Evolutionary conservation across 495 filamentous ascomycete species (phyloP).

Genomic region (Penicillium subrubescens): DNA sequence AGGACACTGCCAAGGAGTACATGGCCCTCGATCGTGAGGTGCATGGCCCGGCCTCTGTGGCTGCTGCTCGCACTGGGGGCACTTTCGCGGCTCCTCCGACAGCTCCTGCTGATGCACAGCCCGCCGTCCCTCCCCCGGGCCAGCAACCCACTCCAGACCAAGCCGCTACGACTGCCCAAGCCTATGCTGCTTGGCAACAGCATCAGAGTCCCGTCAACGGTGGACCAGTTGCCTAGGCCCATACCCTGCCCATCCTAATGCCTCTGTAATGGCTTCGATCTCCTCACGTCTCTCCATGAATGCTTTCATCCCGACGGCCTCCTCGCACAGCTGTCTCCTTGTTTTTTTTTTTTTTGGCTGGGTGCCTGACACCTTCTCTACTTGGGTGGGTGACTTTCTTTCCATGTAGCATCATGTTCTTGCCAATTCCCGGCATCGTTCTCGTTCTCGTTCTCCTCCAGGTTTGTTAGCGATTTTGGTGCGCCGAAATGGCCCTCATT

Average conservation of each 20-base stretch:
- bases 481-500: slow-evolving; percentile 2
- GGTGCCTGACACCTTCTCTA: slow-evolving; percentile 18
- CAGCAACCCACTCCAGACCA: slow-evolving; percentile 22
- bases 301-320: slow-evolving; percentile 12
- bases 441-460: slow-evolving; percentile 13
- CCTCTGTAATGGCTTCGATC: background rate
- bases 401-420: slow-evolving; percentile 39
- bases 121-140: slow-evolving; percentile 14
- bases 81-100: slow-evolving; percentile 19
- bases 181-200: slow-evolving; percentile 47
- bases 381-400: slow-evolving; percentile 26
- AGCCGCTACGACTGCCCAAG: slow-evolving; percentile 28
- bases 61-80: slow-evolving; percentile 37
- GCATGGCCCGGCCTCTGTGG: slow-evolving; percentile 62
- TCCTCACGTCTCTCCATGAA: slow-evolving; percentile 22
- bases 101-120: slow-evolving; percentile 15
- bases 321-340: slow-evolving; percentile 2
- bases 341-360: slow-evolving; percentile 11
- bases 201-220: slow-evolving; percentile 43
- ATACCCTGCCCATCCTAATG: background rate
- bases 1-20: slow-evolving; percentile 83
- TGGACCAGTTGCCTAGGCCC: slow-evolving; percentile 17
- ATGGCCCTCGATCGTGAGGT: slow-evolving; percentile 81
- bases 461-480: slow-evolving; percentile 37
- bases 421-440: slow-evolving; percentile 17